Conservation (phyloP, 179 eudicot genomes). For the Heliamphora pulchella region DNA sequence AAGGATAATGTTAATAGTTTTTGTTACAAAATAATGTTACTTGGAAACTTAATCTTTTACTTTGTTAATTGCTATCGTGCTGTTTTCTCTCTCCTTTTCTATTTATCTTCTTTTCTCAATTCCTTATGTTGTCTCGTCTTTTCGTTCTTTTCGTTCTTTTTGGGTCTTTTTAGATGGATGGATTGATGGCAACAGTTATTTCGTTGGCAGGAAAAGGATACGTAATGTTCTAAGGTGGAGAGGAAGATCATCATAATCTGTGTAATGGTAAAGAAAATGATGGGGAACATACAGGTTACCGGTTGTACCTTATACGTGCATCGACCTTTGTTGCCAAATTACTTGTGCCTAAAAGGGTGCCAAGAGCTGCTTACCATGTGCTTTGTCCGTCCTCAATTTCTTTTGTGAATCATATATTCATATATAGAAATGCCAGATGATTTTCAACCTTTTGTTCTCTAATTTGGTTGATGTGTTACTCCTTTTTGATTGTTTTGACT, state of each 20-base stretch:
- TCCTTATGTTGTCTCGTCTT: neutral
- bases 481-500: constrained; percentile 4
- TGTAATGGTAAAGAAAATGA: neutral
- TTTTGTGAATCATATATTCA: neutral
- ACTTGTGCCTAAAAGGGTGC: constrained; percentile 12
- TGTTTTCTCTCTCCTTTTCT: neutral
- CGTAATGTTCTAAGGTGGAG: constrained; percentile 5
- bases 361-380: neutral
- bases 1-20: neutral
- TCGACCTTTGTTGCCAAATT: neutral
- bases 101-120: neutral
- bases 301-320: constrained; percentile 11
- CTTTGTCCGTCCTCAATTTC: constrained; percentile 10
- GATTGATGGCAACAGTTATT: neutral
- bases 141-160: no score
- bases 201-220: constrained; percentile 14
- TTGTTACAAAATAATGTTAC: neutral
- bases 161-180: neutral
- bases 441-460: constrained; percentile 10
- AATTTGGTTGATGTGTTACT: constrained; percentile 12
- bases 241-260: neutral
- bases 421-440: constrained; percentile 11
- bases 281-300: constrained; percentile 6
- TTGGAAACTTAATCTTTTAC: neutral
- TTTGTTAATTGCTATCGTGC: neutral